A percentile compares a stretch with the other conserved stretches of the same genome.
Evolutionary conservation across 177 flowering plant species (phyloP).

Genomic region (Vitis hybrid): DNA sequence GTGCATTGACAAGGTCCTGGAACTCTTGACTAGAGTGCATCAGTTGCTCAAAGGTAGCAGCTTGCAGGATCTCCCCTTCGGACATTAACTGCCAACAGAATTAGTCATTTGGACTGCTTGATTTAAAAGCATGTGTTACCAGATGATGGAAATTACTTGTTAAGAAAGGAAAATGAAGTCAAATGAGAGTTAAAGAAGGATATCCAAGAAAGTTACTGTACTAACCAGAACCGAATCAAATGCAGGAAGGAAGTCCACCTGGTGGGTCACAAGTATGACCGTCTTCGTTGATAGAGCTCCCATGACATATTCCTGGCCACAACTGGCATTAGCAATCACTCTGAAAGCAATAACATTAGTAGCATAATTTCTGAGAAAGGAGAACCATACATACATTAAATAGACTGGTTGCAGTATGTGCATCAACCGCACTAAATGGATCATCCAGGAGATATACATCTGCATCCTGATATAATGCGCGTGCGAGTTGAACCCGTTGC

Average conservation of each 20-base stretch:
- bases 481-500: slow-evolving; percentile 82
- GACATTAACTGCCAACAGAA: slow-evolving; percentile 51
- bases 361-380: background rate
- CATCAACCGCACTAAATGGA: slow-evolving; percentile 88
- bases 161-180: background rate
- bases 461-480: slow-evolving; percentile 74
- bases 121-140: no score
- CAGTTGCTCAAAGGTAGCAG: slow-evolving; percentile 44
- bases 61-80: slow-evolving; percentile 43
- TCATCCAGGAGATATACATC: slow-evolving; percentile 79
- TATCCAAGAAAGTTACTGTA: background rate
- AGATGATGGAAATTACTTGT: background rate
- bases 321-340: slow-evolving; percentile 5
- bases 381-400: slow-evolving; percentile 42
- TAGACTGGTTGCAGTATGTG: slow-evolving; percentile 68
- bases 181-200: background rate
- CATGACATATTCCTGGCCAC: slow-evolving; percentile 60
- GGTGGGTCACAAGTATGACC: slow-evolving; percentile 77
- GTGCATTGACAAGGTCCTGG: slow-evolving; percentile 62
- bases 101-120: background rate
- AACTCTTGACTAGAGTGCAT: slow-evolving; percentile 48
- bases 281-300: slow-evolving; percentile 57
- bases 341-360: background rate
- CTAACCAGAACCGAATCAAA: slow-evolving; percentile 67
- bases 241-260: slow-evolving; percentile 77